Conservation (phyloP, 805 yeast genomes). For the Pichia exigua region DNA sequence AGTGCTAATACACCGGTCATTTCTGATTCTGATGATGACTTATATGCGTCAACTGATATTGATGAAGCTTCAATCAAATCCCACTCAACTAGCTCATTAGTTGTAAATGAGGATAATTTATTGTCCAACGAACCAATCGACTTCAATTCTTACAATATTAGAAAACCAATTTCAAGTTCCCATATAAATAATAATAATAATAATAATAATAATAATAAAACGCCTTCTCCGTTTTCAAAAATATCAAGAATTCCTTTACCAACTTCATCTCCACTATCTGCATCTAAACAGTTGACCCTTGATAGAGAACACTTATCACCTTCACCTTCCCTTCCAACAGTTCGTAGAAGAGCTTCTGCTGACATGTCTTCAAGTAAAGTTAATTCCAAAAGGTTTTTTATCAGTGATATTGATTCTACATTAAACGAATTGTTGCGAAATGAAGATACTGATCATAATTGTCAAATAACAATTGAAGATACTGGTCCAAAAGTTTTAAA, state of each 20-base stretch:
- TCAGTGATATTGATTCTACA: constrained; percentile 68
- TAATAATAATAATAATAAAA: not conserved
- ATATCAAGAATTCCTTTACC: not conserved
- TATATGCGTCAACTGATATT: not conserved
- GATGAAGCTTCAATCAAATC: constrained; percentile 3
- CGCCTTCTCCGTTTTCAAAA: not conserved
- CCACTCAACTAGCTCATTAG: constrained; percentile 12
- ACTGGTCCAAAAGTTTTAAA: constrained; percentile 75
- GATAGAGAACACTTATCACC: not conserved
- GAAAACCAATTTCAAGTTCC: not conserved
- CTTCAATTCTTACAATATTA: not conserved
- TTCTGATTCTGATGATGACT: constrained; percentile 12
- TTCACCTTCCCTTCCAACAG: constrained; percentile 10
- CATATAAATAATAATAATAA: not conserved
- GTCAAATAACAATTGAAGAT: constrained; percentile 80
- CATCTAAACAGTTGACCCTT: not conserved
- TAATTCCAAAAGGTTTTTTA: constrained; percentile 48
- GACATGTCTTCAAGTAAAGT: constrained; percentile 36
- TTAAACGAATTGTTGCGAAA: constrained; percentile 56
- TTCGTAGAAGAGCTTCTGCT: constrained; percentile 44
- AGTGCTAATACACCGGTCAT: constrained; percentile 10
- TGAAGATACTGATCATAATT: constrained; percentile 82
- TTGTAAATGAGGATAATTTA: not conserved
- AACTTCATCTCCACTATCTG: not conserved
- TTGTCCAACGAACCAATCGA: not conserved